A percentile compares a stretch with the other conserved stretches of the same genome.
phyloP scores from a whole-genome alignment of 306 rosid genomes.

The Cucurbita pepo region DNA sequence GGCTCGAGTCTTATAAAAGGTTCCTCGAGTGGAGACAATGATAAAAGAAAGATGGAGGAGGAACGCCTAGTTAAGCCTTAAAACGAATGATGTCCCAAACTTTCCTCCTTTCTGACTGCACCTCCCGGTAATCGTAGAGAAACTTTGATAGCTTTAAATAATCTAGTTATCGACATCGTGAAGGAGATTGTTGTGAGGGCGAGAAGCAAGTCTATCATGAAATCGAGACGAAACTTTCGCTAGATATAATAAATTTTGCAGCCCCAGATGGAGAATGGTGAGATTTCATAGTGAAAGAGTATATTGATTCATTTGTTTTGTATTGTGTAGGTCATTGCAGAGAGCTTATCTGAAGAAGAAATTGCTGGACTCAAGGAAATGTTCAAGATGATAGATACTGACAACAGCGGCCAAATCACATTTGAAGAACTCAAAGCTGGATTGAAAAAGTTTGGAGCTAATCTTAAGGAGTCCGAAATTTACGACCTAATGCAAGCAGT shows the following conservation, averaged over 20 bases:
- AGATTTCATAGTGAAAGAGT: too few species aligned
- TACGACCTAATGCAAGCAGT: constrained; percentile 95
- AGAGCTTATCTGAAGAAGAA: constrained; percentile 92
- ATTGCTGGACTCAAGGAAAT: constrained; percentile 90
- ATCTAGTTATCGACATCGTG: not conserved
- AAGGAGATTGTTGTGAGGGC: not conserved
- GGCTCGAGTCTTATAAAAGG: not conserved
- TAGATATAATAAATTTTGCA: not conserved
- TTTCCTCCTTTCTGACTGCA: not conserved
- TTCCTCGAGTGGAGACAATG: not conserved
- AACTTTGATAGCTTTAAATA: not conserved
- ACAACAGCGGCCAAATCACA: constrained; percentile 86
- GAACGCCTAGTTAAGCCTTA: not conserved
- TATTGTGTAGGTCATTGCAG: constrained; percentile 69
- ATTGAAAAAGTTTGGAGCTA: constrained; percentile 83
- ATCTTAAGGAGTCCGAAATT: constrained; percentile 85
- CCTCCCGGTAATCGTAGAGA: not conserved
- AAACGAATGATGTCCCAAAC: not conserved
- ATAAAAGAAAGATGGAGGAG: not conserved
- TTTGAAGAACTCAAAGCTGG: constrained; percentile 96
- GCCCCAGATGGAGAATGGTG: not conserved
- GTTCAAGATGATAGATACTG: constrained; percentile 96
- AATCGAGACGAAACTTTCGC: not conserved
- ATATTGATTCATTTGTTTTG: not conserved
- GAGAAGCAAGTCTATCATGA: not conserved